Conservation (phyloP, 768 basidiomycete species). For the Lactarius akahatsu region DNA sequence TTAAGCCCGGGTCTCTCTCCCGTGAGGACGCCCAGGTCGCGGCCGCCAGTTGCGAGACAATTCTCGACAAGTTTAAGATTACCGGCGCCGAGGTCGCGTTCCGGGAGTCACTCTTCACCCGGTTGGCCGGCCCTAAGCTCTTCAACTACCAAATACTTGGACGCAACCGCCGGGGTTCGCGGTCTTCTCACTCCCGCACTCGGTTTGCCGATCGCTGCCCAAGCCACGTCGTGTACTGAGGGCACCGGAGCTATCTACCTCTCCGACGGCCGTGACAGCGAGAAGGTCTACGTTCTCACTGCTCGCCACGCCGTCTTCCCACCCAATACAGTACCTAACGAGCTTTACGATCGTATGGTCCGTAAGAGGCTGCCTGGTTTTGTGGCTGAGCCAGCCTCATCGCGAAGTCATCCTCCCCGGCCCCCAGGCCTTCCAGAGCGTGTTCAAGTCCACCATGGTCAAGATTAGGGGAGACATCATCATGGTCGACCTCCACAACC, state of each 20-base stretch:
- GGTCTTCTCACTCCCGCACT: constrained; percentile 4
- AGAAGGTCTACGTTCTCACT: constrained; percentile 35
- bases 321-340: constrained; percentile 33
- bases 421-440: background rate
- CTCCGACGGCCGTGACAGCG: constrained; percentile 35
- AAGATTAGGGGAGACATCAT: background rate
- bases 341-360: constrained; percentile 17
- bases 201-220: constrained; percentile 9
- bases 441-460: background rate
- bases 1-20: background rate
- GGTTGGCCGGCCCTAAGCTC: background rate
- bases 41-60: background rate
- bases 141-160: background rate
- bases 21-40: constrained; percentile 6
- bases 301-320: constrained; percentile 37
- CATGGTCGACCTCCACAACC: background rate
- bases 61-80: constrained; percentile 1
- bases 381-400: constrained; percentile 13
- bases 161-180: background rate
- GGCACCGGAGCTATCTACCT: constrained; percentile 42
- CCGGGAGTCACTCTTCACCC: constrained; percentile 12
- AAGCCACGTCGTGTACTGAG: background rate
- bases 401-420: background rate
- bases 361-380: too few relatives aligned
- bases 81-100: constrained; percentile 6